phyloP scores from a whole-genome alignment of 1,284 basidiomycete genomes.

The Puccinia sorghi region DNA sequence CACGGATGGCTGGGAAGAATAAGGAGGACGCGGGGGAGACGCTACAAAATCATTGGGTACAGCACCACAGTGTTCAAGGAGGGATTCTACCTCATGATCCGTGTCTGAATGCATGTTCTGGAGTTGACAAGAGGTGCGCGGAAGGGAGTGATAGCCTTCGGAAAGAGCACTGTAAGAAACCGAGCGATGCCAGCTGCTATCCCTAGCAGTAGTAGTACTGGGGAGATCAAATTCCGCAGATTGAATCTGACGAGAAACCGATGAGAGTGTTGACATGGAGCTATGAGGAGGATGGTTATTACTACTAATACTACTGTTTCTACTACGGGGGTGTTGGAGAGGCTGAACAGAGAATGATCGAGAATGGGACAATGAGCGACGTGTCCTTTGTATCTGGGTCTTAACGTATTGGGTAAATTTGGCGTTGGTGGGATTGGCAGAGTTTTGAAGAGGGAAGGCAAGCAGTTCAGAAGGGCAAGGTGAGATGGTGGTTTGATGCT shows the following conservation, averaged over 20 bases:
- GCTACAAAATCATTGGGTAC: not conserved
- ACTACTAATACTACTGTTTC: too few species aligned
- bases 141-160: not conserved
- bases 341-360: not conserved
- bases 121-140: not conserved
- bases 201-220: not conserved
- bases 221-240: not conserved
- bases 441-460: constrained; percentile 8
- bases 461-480: not conserved
- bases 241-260: not conserved
- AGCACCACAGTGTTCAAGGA: not conserved
- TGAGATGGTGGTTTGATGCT: not conserved
- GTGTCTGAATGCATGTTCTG: not conserved
- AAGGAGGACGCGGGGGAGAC: not conserved
- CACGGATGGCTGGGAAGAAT: not conserved
- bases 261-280: not conserved
- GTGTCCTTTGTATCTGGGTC: constrained; percentile 21
- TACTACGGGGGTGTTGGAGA: not conserved
- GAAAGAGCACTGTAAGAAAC: not conserved
- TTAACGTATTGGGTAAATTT: not conserved
- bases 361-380: not conserved
- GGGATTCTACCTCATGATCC: constrained; percentile 13
- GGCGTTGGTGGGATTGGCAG: not conserved
- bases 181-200: not conserved
- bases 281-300: not conserved